Evolutionary conservation across 169 alveolate species (phyloP).

Genomic region (Babesia microti): DNA sequence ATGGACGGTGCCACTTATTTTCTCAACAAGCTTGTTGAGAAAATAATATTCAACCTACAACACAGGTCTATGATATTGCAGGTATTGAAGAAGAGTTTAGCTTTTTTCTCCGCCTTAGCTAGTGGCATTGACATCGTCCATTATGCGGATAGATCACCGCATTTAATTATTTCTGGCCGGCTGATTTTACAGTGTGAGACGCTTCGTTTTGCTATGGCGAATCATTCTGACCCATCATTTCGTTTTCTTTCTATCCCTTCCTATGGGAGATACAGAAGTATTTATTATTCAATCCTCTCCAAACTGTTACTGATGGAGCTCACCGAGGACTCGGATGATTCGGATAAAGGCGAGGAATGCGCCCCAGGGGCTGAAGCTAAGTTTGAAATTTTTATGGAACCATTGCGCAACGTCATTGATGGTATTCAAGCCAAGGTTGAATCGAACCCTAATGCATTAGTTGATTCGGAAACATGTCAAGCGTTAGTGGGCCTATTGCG

Average conservation of each 20-base stretch:
- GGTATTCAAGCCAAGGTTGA: conserved; percentile 16
- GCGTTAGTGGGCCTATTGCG: conserved; percentile 78
- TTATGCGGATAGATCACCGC: conserved; percentile 79
- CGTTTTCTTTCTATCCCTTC: conserved; percentile 43
- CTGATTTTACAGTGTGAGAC: conserved; percentile 78
- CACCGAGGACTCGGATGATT: conserved; percentile 50
- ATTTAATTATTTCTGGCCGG: conserved; percentile 79
- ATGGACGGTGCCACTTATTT: conserved; percentile 54
- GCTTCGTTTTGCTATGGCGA: conserved; percentile 54
- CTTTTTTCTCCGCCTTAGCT: conserved; percentile 76
- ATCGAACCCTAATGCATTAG: conserved; percentile 5
- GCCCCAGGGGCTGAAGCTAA: conserved; percentile 7
- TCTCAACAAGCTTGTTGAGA: conserved; percentile 35
- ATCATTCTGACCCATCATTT: conserved; percentile 45
- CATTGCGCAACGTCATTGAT: conserved; percentile 19
- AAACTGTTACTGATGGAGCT: conserved; percentile 75
- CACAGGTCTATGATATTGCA: conserved; percentile 65
- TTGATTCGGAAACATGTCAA: conserved; percentile 49
- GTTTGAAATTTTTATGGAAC: conserved; percentile 39
- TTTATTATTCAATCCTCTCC: conserved; percentile 77
- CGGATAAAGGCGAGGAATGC: too few relatives aligned
- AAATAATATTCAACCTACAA: conserved; percentile 71
- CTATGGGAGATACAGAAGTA: conserved; percentile 78
- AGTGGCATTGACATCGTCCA: conserved; percentile 86
- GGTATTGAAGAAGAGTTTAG: conserved; percentile 76